Base-by-base conservation (phyloP, 148 eudicot genomes). In the Camellia japonica region DNA sequence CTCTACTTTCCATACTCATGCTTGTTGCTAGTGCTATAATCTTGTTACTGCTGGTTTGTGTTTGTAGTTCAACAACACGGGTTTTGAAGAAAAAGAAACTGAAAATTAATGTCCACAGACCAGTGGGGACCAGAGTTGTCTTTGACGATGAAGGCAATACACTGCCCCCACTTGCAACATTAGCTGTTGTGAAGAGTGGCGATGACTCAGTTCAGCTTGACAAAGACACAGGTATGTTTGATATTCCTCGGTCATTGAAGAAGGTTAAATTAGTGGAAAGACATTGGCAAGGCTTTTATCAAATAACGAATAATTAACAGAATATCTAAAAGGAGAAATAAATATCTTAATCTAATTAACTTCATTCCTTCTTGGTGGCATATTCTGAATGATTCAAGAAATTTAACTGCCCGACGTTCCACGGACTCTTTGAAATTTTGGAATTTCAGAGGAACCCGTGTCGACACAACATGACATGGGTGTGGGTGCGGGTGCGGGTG, bases 71-170 rank as follows among this genome's bases (percentile, higher is more conserved):
- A 16, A 84, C 87, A 10, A 93, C 94, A 13, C 88, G 94, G 76
- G 87, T 87, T 82, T 68, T 75, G 85, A 95, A 93, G 89, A 93
- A 88, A 85, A 95, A 90, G 88, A 95, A 92, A 90, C 83, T 95
- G 85, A 95, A 95, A 83, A 95, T 95, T 74, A 93, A 93, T 84
- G 66, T 93, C 52, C 88, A 95, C 80, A 88, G 93, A 78, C 98
- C 98, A n/a, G 83, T 88, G 42, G 98, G 98, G 52, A 90, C 90
- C 19, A 92, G 97, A 84, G 83, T 86, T 74, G 97, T 95, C 69
- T 93, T 95, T 84, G 94, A 95, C 84, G 98, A 95, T 10, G 97
- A 92, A 65, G 97, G 97, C 54, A 86, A 92, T 69, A 82, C 90
- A 1, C 86, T 88, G 56, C 85, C 93, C 43, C 98, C 98, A 51